Base-by-base conservation (phyloP, 2,329 filamentous ascomycete genomes). In the Microdochium nivale region DNA sequence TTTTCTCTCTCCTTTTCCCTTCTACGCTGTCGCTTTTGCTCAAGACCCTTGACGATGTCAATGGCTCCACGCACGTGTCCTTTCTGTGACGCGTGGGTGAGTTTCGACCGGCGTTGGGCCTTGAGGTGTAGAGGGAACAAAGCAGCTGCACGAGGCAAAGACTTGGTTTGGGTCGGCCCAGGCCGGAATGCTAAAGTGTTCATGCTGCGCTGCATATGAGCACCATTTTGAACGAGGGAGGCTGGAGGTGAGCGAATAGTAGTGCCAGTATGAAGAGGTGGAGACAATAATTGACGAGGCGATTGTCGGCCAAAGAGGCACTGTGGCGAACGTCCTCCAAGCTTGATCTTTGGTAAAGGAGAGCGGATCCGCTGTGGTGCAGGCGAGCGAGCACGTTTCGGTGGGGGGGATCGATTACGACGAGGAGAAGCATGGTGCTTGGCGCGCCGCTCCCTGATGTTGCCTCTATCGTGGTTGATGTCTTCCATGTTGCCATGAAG, bases 31-130 rank as follows among this genome's bases (percentile, higher is more conserved):
- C 91, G 86, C 74, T 96, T 97, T 70, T 88, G 86, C 73, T 99
- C 94, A 1, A 99, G 80, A 9, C 94, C 94, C 68, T 96, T 95
- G 69, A 96, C 88, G 55, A 96, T 99, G 68, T 97, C 94, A 59
- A 99, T 95, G 33, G 94, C 91, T n/a, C 90, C 90, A 56, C 94
- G 87, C 10, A 89, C 80, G 56, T 94, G 90, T 43, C 82, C 72
- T 49, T 85, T 78, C 53, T 71, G 69, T 53, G 56, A 57, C 13
- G 62, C 56, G 59, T 62, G 52, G 49, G 62, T 49, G 13, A 59
- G 48, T 51, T 67, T 68, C 49, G 68, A 51, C 56, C 66, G 56
- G 50, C 70, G 62, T 50, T 74, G 68, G 56, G 64, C 61, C 55
- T 76, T 68, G 60, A 75, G 70, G 60, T 73, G 65, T 47, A 77